These are phyloP conservation scores for Ascochyta lentis DNA, from an alignment of 2,329 filamentous ascomycete genomes.

Conservation along the genomic window DNA sequence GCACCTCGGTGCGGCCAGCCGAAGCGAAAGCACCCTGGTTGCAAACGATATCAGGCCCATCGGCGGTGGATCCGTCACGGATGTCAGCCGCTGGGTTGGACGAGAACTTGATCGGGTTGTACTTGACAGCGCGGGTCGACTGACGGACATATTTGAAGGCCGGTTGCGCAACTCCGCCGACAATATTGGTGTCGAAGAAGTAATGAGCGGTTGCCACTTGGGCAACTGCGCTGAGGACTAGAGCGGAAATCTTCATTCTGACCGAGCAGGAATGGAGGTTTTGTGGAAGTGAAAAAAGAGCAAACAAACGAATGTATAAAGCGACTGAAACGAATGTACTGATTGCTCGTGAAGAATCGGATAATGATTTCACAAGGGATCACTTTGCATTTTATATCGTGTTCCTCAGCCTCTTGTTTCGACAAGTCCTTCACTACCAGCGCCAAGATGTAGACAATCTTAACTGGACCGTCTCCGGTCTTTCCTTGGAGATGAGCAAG, in stretches of 20 bases:
- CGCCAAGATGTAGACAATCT: constrained; percentile 1
- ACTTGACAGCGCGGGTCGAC: constrained; percentile 26
- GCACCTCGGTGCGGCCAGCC: constrained; percentile 11
- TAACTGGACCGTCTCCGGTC: neutral
- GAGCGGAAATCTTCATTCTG: constrained; percentile 17
- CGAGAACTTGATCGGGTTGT: constrained; percentile 37
- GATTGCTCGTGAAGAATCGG: neutral
- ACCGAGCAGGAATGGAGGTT: constrained; percentile 13
- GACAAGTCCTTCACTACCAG: neutral
- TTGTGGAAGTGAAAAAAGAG: constrained; percentile 13
- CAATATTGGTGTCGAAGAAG: constrained; percentile 33
- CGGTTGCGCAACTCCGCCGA: constrained; percentile 18
- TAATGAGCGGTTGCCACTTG: constrained; percentile 33
- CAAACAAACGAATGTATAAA: constrained; percentile 8
- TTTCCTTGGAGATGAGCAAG: constrained; percentile 1
- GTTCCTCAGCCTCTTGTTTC: neutral
- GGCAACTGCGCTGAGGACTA: constrained; percentile 12
- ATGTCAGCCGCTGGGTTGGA: constrained; percentile 23
- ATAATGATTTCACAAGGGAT: neutral
- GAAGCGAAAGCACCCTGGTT: constrained; percentile 32
- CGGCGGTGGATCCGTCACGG: constrained; percentile 28
- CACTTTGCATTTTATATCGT: constrained; percentile 3
- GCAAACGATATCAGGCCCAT: constrained; percentile 36
- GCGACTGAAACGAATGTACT: constrained; percentile 12
- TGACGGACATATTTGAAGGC: constrained; percentile 30